These are phyloP conservation scores for Phytophthora podocarpi DNA, from an alignment of 352 stramenopile species.

Conservation along the genomic window DNA sequence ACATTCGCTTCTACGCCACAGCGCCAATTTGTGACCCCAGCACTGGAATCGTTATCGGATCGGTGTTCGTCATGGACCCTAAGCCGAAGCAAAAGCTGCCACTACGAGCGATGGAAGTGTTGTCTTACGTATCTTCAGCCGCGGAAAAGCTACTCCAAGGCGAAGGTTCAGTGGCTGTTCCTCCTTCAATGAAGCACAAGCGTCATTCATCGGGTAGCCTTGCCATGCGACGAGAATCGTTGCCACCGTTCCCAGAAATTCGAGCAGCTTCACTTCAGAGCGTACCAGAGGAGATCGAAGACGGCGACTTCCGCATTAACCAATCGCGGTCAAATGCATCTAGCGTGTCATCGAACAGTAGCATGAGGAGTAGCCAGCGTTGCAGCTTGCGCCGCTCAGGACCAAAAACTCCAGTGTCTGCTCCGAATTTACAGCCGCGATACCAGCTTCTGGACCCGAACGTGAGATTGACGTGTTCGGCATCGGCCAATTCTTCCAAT, in stretches of 20 bases:
- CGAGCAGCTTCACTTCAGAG: slow-evolving; percentile 48
- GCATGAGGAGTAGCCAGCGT: slow-evolving; percentile 5
- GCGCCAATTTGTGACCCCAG: slow-evolving; percentile 68
- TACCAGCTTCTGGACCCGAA: slow-evolving; percentile 44
- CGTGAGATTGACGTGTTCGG: slow-evolving; percentile 21
- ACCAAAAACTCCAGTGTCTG: slow-evolving; percentile 6
- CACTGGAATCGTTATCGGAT: slow-evolving; percentile 66
- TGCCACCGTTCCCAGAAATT: slow-evolving; percentile 26
- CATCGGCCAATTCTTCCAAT: slow-evolving; percentile 8
- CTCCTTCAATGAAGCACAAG: slow-evolving; percentile 30
- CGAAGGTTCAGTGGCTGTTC: slow-evolving; percentile 6
- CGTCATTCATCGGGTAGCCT: slow-evolving; percentile 23
- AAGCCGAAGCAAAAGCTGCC: slow-evolving; percentile 56
- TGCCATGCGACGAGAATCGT: slow-evolving; percentile 24
- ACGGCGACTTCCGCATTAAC: slow-evolving; percentile 32
- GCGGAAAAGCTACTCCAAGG: slow-evolving; percentile 58
- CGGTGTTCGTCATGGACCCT: slow-evolving; percentile 85
- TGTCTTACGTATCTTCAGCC: slow-evolving; percentile 64
- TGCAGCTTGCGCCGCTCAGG: slow-evolving; percentile 21
- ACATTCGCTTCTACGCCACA: slow-evolving; percentile 94
- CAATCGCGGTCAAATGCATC: slow-evolving; percentile 29
- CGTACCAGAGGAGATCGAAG: slow-evolving; percentile 55
- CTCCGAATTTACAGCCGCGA: slow-evolving; percentile 16
- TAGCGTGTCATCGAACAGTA: slow-evolving; percentile 27
- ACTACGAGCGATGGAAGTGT: slow-evolving; percentile 59